phyloP scores from a whole-genome alignment of 371 early-diverging fungal genomes.

The Gilbertella persicaria region DNA sequence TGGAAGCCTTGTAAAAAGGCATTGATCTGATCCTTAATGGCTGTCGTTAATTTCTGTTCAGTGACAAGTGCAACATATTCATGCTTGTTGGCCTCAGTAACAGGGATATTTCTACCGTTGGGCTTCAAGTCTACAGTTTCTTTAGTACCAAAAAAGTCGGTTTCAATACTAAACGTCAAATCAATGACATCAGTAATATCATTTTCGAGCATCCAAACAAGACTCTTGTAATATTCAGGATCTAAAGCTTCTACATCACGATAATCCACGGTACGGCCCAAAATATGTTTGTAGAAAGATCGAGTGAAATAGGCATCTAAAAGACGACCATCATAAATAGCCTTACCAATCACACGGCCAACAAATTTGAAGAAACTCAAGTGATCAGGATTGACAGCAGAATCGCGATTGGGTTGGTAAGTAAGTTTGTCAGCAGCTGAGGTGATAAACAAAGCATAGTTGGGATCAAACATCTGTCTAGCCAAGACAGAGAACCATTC shows the following conservation, averaged over 20 bases:
- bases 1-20: constrained; percentile 96
- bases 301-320: constrained; percentile 97
- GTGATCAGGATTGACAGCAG: constrained; percentile 96
- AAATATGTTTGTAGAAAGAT: constrained; percentile 97
- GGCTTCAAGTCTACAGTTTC: constrained; percentile 88
- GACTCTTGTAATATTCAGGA: constrained; percentile 95
- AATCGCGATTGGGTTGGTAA: constrained; percentile 96
- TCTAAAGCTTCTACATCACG: constrained; percentile 98
- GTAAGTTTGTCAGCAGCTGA: constrained; percentile 95
- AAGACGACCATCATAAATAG: constrained; percentile 94
- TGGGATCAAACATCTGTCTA: constrained; percentile 98
- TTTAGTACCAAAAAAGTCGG: constrained; percentile 91
- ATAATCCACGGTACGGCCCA: constrained; percentile 89
- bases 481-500: constrained; percentile 99
- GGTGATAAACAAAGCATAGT: constrained; percentile 96
- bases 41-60: constrained; percentile 84
- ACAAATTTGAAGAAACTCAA: constrained; percentile 97
- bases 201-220: constrained; percentile 98
- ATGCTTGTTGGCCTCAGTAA: constrained; percentile 96
- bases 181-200: constrained; percentile 95
- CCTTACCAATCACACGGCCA: constrained; percentile 98
- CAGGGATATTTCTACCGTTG: constrained; percentile 87
- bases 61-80: constrained; percentile 95
- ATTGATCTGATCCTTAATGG: constrained; percentile 93
- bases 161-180: constrained; percentile 92